Conservation (phyloP, 148 eudicot genomes). For the Diospyros kaki region DNA sequence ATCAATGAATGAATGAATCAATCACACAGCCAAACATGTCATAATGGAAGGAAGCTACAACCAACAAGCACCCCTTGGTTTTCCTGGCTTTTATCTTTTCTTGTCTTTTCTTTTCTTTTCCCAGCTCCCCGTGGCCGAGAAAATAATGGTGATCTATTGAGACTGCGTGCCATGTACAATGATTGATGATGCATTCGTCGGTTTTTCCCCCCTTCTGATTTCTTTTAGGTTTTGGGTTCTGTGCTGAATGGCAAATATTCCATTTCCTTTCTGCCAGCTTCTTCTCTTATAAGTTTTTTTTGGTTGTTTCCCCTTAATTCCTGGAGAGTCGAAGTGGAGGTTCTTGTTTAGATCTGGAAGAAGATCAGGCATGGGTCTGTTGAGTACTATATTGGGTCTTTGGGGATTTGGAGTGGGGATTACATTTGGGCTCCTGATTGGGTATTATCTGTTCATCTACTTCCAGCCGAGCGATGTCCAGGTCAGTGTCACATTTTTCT, state of each 20-base stretch:
- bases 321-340: background rate
- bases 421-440: constrained; percentile 63
- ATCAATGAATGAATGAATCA: background rate
- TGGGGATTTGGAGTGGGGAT: constrained; percentile 88
- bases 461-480: constrained; percentile 64
- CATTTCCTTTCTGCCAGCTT: background rate
- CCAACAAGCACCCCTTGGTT: background rate
- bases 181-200: background rate
- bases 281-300: background rate
- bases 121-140: background rate
- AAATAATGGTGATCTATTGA: background rate
- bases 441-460: constrained; percentile 79
- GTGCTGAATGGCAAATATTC: background rate
- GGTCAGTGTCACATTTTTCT: constrained; percentile 37
- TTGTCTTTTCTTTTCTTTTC: background rate
- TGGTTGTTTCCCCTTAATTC: background rate
- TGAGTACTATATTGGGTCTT: constrained; percentile 61
- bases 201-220: background rate
- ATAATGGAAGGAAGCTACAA: too few species aligned
- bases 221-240: background rate
- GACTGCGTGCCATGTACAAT: background rate
- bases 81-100: background rate
- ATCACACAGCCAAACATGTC: background rate
- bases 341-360: constrained; percentile 12
- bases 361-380: constrained; percentile 56